These are phyloP conservation scores for Rhododendron mucronatum DNA, from an alignment of 148 eudicot species.

Conservation along the genomic window DNA sequence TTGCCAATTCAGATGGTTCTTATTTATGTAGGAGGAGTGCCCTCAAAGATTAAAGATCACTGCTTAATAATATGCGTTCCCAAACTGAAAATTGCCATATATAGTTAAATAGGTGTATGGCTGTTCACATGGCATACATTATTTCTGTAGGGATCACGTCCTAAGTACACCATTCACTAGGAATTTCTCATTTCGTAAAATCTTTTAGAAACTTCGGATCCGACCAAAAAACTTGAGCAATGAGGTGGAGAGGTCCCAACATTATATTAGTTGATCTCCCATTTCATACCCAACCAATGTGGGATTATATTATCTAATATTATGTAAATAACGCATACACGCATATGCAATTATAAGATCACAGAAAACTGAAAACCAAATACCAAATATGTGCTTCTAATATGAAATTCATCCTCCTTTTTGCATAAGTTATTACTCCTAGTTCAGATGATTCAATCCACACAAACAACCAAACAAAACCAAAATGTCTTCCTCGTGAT, in stretches of 20 bases:
- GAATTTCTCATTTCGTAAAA: neutral
- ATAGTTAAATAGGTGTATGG: neutral
- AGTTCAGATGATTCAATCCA: neutral
- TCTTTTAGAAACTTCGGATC: neutral
- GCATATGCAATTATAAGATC: too few species aligned
- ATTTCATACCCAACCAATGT: neutral
- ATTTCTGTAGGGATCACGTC: neutral
- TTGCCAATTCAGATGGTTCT: neutral
- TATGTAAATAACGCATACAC: neutral
- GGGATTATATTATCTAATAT: neutral
- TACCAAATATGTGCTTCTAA: neutral
- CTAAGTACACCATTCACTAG: neutral
- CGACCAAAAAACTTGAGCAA: neutral
- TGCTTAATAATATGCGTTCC: neutral
- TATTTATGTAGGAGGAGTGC: neutral
- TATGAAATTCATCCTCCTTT: neutral
- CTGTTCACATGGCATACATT: neutral
- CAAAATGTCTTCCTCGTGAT: neutral
- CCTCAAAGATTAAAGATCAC: neutral
- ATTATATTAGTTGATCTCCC: neutral
- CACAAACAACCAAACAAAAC: neutral
- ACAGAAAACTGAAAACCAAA: neutral
- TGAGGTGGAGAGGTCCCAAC: neutral
- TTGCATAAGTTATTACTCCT: neutral
- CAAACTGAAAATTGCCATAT: neutral